Conservation (phyloP, 2,329 filamentous ascomycete species). For the Colletotrichum musicola region DNA sequence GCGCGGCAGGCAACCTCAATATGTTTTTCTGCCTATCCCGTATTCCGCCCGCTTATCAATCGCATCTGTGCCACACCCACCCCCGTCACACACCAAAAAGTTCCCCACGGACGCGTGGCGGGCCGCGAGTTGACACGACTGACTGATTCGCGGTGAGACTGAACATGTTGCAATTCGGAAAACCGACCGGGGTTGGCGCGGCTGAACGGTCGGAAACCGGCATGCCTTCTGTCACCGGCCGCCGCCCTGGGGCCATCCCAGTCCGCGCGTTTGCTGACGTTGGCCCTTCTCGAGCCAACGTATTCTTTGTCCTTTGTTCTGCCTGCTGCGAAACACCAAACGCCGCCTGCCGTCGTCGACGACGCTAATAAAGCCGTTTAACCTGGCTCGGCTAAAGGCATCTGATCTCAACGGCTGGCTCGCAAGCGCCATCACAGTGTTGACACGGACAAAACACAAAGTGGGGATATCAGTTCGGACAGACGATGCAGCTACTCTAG, state of each 20-base stretch:
- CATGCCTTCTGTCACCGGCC: conserved; percentile 10
- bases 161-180: conserved; percentile 24
- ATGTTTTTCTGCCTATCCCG: too few species aligned
- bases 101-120: conserved; percentile 17
- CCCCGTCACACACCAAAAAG: not conserved
- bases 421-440: not conserved
- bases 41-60: conserved; percentile 20
- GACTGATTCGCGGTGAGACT: conserved; percentile 36
- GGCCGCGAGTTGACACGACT: not conserved
- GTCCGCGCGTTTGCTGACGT: not conserved
- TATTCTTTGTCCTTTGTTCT: not conserved
- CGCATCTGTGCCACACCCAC: conserved; percentile 8
- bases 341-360: too few species aligned
- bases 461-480: conserved; percentile 2
- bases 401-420: not conserved
- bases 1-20: too few species aligned
- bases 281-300: not conserved
- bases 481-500: conserved; percentile 10
- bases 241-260: conserved; percentile 13
- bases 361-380: too few species aligned
- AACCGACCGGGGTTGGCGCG: conserved; percentile 15
- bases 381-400: too few species aligned
- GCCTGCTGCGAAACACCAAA: too few species aligned
- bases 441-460: not conserved
- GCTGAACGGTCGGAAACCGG: conserved; percentile 12